phyloP scores from a whole-genome alignment of 2,329 filamentous ascomycete genomes.

The Pezicula radicicola region DNA sequence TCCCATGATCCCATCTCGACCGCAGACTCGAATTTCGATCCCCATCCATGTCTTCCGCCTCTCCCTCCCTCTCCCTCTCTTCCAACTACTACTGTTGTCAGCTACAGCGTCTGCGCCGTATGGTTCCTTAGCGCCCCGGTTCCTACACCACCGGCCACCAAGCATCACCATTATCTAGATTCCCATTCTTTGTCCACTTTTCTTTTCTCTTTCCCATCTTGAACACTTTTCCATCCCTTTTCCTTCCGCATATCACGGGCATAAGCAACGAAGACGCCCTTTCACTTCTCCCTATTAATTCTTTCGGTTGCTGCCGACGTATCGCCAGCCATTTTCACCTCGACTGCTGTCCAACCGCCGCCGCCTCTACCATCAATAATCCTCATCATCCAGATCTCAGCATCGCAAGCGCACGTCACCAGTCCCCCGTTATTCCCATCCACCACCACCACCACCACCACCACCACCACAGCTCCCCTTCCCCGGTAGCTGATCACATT shows the following conservation, averaged over 20 bases:
- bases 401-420: neutral
- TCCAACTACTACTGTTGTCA: no score
- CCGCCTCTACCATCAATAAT: neutral
- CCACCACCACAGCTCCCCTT: neutral
- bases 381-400: neutral
- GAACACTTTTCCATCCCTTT: neutral
- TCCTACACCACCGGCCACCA: no score
- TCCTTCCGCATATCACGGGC: neutral
- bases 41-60: no score
- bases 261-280: slow-evolving; percentile 7
- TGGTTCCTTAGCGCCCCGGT: no score
- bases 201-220: neutral
- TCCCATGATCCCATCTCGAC: no score
- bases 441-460: neutral
- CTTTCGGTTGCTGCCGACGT: neutral
- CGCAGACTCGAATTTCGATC: no score
- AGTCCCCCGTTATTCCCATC: neutral
- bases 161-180: neutral
- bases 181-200: neutral
- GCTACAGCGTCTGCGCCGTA: no score
- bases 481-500: neutral
- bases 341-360: neutral
- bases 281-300: neutral
- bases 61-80: no score
- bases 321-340: neutral